Evolutionary conservation across 768 basidiomycete genomes (phyloP), one percentile per base, ranked within the genome.

Genomic region (Mycena sanguinolenta): DNA sequence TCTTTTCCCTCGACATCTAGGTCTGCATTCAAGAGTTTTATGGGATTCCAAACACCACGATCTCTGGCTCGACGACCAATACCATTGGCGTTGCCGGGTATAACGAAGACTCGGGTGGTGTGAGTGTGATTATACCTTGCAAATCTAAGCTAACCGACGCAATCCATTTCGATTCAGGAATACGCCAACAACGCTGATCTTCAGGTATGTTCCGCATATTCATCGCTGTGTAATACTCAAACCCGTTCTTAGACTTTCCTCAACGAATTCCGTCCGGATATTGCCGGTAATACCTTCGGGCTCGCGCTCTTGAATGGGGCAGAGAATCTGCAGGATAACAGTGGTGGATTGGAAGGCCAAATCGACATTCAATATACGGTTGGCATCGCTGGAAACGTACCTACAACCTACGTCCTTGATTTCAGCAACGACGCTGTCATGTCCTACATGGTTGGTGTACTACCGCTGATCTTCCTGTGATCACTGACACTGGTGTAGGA

Each of bases 311-410:
- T 66, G 57, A 66, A 66, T 34, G 52, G 63, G 42, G 63, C 63
- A 32, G 25, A 64, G 52, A 64, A 64, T 27, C 50, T 42, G 27
- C 63, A 65, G 42, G 42, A 65, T 58, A 65, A 65, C 28, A 49
- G 54, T 28, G 63, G 63, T 65, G 55, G 63, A 42, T 49, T 65
- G 13, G 64, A 65, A 32, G 64, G 64, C 13, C 55, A 65, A 36
- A 58, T 65, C n/a, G 64, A 65, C 12, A 65, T 65, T 49, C 64
- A 65, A 65, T 65, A 65, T 55, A 65, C 64, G 32, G 64, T 65
- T 34, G 64, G 64, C 44, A 44, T 65, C 44, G 64, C 64, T 27
- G 64, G 64, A 36, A 27, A 58, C 25, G 55, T 65, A 25, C 65
- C 65, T 59, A 59, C 58, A 36, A 66, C 58, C 50, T 66, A 66